Conservation (phyloP, 495 filamentous ascomycete species). For the Trichoderma virens region DNA sequence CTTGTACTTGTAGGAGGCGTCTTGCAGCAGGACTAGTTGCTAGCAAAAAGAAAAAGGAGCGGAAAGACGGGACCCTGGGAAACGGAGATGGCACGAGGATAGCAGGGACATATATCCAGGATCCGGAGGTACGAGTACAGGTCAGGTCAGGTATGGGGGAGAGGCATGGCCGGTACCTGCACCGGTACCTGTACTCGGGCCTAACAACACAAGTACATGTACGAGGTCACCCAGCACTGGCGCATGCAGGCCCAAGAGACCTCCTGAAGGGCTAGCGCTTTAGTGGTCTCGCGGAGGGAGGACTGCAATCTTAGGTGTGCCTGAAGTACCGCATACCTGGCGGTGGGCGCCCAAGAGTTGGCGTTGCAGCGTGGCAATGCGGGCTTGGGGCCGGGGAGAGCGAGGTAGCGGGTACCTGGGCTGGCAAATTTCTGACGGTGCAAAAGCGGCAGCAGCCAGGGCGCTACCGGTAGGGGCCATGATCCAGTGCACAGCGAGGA, state of each 20-base stretch:
- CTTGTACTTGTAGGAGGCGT: constrained; percentile 9
- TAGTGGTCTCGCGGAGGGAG: neutral
- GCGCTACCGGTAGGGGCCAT: neutral
- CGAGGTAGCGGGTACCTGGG: constrained; percentile 1
- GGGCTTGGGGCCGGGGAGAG: neutral
- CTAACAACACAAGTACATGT: no score
- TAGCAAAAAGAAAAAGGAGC: neutral
- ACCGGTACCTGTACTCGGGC: neutral
- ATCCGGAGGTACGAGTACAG: neutral
- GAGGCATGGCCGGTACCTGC: neutral
- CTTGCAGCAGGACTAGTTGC: neutral
- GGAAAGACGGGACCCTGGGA: constrained; percentile 9
- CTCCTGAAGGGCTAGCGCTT: constrained; percentile 8
- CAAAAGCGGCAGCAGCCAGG: neutral
- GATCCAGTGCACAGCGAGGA: neutral
- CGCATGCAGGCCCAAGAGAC: constrained; percentile 7
- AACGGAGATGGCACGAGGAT: constrained; percentile 8
- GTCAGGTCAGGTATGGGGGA: neutral
- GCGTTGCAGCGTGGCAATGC: constrained; percentile 5
- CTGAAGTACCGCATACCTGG: neutral
- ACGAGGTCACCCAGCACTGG: constrained; percentile 2
- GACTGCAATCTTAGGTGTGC: constrained; percentile 9
- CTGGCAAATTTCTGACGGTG: neutral
- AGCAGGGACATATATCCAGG: constrained; percentile 4
- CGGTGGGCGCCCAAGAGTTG: neutral